Evolutionary conservation across 495 filamentous ascomycete species (phyloP).

Genomic region (Aspergillus ostianus): DNA sequence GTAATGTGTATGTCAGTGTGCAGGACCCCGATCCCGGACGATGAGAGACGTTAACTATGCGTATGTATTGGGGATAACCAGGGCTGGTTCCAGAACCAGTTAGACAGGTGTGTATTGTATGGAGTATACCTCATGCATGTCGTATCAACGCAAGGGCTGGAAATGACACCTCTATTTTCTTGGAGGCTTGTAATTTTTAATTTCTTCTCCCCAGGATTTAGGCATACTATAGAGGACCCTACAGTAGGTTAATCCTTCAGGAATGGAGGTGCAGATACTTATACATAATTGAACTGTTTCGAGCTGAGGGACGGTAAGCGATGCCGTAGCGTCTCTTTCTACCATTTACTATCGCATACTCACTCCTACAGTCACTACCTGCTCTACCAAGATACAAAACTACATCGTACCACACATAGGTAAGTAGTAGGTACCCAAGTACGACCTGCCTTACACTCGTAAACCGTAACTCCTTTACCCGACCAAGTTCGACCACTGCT

Average conservation of each 20-base stretch:
- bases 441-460: too few species aligned
- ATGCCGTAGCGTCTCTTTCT: not conserved
- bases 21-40: not conserved
- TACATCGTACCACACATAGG: too few species aligned
- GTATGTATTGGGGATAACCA: not conserved
- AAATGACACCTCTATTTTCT: not conserved
- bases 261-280: not conserved
- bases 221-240: constrained; percentile 4
- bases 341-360: too few species aligned
- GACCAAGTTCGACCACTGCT: too few species aligned
- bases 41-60: not conserved
- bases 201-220: not conserved
- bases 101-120: not conserved
- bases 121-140: not conserved
- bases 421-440: too few species aligned
- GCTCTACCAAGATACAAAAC: too few species aligned
- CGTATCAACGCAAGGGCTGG: not conserved
- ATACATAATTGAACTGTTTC: not conserved
- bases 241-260: constrained; percentile 8
- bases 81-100: not conserved
- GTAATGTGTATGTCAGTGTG: not conserved
- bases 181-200: too few species aligned
- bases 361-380: too few species aligned
- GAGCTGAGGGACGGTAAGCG: too few species aligned
- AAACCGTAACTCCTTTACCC: too few species aligned